phyloP scores from a whole-genome alignment of 1,284 basidiomycete genomes.

The Cryptococcus hybrid region DNA sequence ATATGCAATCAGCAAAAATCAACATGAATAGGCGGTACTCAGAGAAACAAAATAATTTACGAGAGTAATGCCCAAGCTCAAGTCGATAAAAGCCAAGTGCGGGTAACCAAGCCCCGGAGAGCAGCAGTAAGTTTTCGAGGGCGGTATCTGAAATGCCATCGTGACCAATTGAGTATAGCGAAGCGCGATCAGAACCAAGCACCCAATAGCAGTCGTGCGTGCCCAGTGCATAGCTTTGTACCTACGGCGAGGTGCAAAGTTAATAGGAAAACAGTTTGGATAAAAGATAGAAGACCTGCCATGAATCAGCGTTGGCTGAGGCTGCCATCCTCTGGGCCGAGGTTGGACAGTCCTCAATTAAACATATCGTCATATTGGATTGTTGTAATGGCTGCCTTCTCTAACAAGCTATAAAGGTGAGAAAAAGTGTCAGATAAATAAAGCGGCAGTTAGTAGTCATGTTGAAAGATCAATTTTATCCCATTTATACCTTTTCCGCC shows the following conservation, averaged over 20 bases:
- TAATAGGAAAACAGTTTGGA: background rate
- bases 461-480: too few species aligned
- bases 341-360: background rate
- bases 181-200: background rate
- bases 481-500: too few species aligned
- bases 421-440: too few species aligned
- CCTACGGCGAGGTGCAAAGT: background rate
- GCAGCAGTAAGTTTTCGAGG: background rate
- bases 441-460: too few species aligned
- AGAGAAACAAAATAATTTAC: background rate
- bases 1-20: background rate
- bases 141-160: background rate
- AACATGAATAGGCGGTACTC: background rate
- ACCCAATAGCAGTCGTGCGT: background rate
- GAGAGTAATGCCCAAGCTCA: background rate
- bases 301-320: background rate
- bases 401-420: too few species aligned
- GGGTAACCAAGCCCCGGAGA: background rate
- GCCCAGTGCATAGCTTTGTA: constrained; percentile 3
- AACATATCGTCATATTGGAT: background rate
- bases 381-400: too few species aligned
- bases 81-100: constrained; percentile 1
- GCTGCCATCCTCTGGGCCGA: background rate
- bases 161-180: constrained; percentile 1
- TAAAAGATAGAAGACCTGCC: background rate